These are phyloP conservation scores for Candida vartiovaarae DNA, from an alignment of 805 yeast genomes.

Conservation along the genomic window DNA sequence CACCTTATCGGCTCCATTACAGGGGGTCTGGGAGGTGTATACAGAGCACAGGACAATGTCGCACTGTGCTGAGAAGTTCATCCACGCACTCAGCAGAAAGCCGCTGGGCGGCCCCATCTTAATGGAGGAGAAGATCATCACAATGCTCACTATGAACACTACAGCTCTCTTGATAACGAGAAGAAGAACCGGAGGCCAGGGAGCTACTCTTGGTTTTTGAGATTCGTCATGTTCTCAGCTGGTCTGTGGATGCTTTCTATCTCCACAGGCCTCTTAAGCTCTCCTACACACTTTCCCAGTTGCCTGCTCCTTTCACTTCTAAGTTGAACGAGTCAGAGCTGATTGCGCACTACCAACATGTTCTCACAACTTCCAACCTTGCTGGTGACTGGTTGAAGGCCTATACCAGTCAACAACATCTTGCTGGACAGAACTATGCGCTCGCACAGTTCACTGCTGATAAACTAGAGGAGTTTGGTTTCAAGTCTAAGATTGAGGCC, in stretches of 20 bases:
- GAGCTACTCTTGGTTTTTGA: too few species aligned
- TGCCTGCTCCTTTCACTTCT: neutral
- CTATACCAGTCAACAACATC: slow-evolving; percentile 48
- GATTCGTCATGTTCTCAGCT: too few species aligned
- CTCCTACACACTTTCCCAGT: neutral
- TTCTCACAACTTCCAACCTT: slow-evolving; percentile 22
- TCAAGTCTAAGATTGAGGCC: slow-evolving; percentile 43
- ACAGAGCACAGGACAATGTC: neutral
- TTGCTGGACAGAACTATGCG: slow-evolving; percentile 47
- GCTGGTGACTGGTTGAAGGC: slow-evolving; percentile 49
- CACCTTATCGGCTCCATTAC: too few species aligned
- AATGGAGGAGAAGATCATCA: too few species aligned
- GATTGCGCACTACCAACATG: slow-evolving; percentile 19
- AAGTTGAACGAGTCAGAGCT: slow-evolving; percentile 1
- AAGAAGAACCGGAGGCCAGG: too few species aligned
- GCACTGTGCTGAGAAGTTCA: slow-evolving; percentile 1
- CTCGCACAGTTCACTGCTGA: slow-evolving; percentile 52
- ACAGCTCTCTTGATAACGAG: too few species aligned
- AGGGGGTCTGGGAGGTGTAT: too few species aligned
- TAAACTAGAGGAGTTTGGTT: slow-evolving; percentile 55
- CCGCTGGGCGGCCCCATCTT: too few species aligned
- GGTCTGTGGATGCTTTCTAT: too few species aligned
- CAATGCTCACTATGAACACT: too few species aligned
- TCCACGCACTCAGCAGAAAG: neutral
- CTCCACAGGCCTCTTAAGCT: too few species aligned